Evolutionary conservation across 108 stramenopile genomes (phyloP), one percentile per base, ranked within the genome.

Genomic region (Stephanodiscus triporus): DNA sequence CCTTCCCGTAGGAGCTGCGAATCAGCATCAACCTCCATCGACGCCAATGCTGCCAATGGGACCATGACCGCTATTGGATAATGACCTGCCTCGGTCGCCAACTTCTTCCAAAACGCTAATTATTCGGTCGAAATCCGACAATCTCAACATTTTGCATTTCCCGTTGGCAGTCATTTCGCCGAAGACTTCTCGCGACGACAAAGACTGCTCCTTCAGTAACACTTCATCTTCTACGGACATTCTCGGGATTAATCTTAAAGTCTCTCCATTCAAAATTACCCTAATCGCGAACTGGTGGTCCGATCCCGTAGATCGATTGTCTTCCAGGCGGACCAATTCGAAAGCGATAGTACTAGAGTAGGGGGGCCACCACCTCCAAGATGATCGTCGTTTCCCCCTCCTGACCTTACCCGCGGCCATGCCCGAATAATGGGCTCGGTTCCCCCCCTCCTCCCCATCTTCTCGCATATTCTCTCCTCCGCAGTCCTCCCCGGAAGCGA

Each of bases 331-430:
- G 13, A 83, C 82, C 13, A 83, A 53, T 51, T 83, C 82, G 57
- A 83, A 83, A 30, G 77, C 82, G 64, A 83, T 62, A 17, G 82
- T 79, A 2, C 74, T 79, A 4, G 77, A 75, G 62, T 83, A 83
- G 4, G 73, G 60, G 9, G 82, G 82, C 82, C 82, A 83, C 77
- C 78, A 83, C 30, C 80, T 57, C 80, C 80, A 81, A 13, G 69
- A 66, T 7, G 57, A 54, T 40, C 48, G 61, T 13, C 24, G 17
- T 7, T 19, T 61, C 23, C 50, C 67, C 20, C 30, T 72, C 22
- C 45, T 53, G n/a, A 72, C 57, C 13, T 43, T 37, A 0, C 70
- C 70, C 11, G 32, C 16, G 1, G 37, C 43, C 70, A 72, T 72
- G 22, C 43, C 34, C 26, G 70, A 72, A 26, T 72, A 47, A 30